phyloP scores from a whole-genome alignment of 2,329 filamentous ascomycete genomes.

The Drechslerella dactyloides region DNA sequence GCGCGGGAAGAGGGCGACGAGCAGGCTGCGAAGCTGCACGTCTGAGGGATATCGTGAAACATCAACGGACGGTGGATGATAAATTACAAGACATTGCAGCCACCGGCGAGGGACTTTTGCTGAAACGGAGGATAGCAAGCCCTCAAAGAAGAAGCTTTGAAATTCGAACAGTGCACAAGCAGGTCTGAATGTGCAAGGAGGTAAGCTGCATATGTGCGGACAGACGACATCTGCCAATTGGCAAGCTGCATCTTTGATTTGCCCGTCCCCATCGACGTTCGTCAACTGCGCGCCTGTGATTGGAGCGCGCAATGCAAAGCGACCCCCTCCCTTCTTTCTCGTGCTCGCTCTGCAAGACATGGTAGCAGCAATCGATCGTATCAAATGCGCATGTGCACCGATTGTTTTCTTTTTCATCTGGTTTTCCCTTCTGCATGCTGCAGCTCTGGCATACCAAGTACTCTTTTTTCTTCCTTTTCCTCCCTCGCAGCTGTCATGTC shows the following conservation, averaged over 20 bases:
- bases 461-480: too few relatives aligned
- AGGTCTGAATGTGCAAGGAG: slow-evolving; percentile 22
- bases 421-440: too few relatives aligned
- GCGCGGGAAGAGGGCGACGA: background rate
- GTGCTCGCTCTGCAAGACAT: slow-evolving; percentile 10
- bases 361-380: slow-evolving; percentile 8
- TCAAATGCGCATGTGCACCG: slow-evolving; percentile 4
- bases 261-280: slow-evolving; percentile 15
- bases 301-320: slow-evolving; percentile 35
- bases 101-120: slow-evolving; percentile 50
- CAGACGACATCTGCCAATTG: slow-evolving; percentile 41
- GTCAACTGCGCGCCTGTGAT: slow-evolving; percentile 36
- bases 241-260: slow-evolving; percentile 50
- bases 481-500: too few relatives aligned
- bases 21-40: background rate
- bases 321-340: background rate
- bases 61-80: slow-evolving; percentile 21
- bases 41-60: slow-evolving; percentile 51
- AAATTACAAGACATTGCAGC: slow-evolving; percentile 12
- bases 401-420: too few relatives aligned
- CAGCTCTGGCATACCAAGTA: too few relatives aligned
- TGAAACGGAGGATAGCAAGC: slow-evolving; percentile 20
- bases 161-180: background rate
- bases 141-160: slow-evolving; percentile 12
- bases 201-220: slow-evolving; percentile 18